Conservation (phyloP, 345 rosid species). For the Aquilaria yunnanensis region DNA sequence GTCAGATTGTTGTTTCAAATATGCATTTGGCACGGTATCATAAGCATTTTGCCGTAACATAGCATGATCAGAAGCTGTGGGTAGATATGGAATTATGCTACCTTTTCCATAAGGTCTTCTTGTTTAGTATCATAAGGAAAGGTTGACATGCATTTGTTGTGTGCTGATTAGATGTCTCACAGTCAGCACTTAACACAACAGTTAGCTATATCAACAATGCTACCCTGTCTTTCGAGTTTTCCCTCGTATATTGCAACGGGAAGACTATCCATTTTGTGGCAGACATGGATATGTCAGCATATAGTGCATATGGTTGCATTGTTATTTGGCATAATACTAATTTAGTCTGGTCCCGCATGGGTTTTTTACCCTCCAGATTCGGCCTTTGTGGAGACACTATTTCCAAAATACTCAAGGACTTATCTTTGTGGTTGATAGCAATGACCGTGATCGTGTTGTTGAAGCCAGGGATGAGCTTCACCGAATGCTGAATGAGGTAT, state of each 20-base stretch:
- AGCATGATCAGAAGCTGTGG: too few species aligned
- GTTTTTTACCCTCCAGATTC: conserved; percentile 30
- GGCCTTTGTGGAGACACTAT: conserved; percentile 65
- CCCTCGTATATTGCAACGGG: conserved; percentile 1
- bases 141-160: conserved; percentile 4
- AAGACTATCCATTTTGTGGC: conserved; percentile 1
- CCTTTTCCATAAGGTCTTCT: conserved; percentile 5
- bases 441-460: conserved; percentile 59
- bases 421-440: conserved; percentile 84
- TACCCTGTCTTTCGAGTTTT: conserved; percentile 7
- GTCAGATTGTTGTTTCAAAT: too few species aligned
- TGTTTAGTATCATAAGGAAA: too few species aligned
- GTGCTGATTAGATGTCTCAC: conserved; percentile 8
- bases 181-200: conserved; percentile 22
- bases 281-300: not conserved
- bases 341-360: too few species aligned
- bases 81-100: not conserved
- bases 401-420: conserved; percentile 86
- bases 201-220: conserved; percentile 13
- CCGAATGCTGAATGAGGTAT: conserved; percentile 77
- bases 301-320: too few species aligned
- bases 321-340: too few species aligned
- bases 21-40: too few species aligned
- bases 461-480: conserved; percentile 37
- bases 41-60: too few species aligned